These are phyloP conservation scores for Aspergillus versicolor DNA, from an alignment of 2,329 filamentous ascomycete species.

Conservation along the genomic window DNA sequence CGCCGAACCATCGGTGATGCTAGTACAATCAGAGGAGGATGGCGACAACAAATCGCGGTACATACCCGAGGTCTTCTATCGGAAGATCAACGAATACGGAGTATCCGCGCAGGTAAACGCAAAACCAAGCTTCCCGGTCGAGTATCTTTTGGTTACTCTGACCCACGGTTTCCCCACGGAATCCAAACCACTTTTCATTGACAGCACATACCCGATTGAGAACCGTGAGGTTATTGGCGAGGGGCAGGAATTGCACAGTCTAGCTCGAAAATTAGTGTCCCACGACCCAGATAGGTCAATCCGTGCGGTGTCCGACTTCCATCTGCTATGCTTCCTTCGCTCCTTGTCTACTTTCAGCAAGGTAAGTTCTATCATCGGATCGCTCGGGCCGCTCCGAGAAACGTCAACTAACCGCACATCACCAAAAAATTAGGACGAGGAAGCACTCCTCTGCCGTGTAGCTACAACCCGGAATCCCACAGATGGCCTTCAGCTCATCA, in stretches of 20 bases:
- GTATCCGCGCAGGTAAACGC: constrained; percentile 96
- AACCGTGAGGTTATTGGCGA: constrained; percentile 86
- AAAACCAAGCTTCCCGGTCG: constrained; percentile 92
- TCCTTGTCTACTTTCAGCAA: constrained; percentile 78
- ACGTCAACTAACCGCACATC: neutral
- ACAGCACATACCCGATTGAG: constrained; percentile 78
- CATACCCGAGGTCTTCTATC: constrained; percentile 96
- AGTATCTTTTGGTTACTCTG: constrained; percentile 92
- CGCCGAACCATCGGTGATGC: constrained; percentile 88
- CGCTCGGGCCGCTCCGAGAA: neutral
- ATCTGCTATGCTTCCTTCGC: constrained; percentile 84
- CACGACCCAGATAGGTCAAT: constrained; percentile 62
- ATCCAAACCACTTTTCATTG: constrained; percentile 72
- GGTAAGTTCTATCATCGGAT: constrained; percentile 54
- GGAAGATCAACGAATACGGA: constrained; percentile 92
- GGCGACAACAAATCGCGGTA: constrained; percentile 72
- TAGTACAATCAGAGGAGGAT: constrained; percentile 85
- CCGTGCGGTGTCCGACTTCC: constrained; percentile 82
- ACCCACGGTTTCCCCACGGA: constrained; percentile 92
- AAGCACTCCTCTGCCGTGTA: constrained; percentile 78
- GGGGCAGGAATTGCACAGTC: constrained; percentile 71
- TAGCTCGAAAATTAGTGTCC: constrained; percentile 68
- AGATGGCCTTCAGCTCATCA: constrained; percentile 78
- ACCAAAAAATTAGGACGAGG: constrained; percentile 69
- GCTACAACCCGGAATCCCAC: constrained; percentile 77